phyloP scores from a whole-genome alignment of 495 filamentous ascomycete species.

The Trichocladium antarcticum region DNA sequence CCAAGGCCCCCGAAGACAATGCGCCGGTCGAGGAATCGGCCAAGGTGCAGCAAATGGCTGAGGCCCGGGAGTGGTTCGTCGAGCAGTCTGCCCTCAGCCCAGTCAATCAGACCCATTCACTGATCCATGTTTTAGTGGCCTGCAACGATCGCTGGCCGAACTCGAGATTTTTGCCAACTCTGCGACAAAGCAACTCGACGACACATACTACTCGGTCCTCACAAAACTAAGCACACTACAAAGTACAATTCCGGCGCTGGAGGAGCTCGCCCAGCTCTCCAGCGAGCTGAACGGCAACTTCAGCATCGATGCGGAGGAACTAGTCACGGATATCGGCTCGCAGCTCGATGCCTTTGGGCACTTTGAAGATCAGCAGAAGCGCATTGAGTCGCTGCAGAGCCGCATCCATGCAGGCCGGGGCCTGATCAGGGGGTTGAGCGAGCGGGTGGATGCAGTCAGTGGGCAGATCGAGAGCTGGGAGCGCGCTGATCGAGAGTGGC shows the following conservation, averaged over 20 bases:
- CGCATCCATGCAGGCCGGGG: constrained; percentile 53
- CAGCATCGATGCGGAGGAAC: constrained; percentile 44
- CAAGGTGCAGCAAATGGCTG: constrained; percentile 34
- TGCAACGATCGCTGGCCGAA: constrained; percentile 33
- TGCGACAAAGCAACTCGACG: constrained; percentile 65
- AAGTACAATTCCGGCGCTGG: constrained; percentile 54
- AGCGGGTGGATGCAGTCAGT: constrained; percentile 53
- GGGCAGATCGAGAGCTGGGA: constrained; percentile 61
- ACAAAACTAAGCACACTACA: constrained; percentile 64
- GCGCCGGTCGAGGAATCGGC: constrained; percentile 23
- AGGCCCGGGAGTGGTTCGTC: constrained; percentile 34
- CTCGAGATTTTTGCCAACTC: constrained; percentile 39
- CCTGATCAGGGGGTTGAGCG: constrained; percentile 52
- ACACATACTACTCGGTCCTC: constrained; percentile 74
- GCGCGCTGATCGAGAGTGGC: constrained; percentile 58
- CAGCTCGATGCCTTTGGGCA: constrained; percentile 56
- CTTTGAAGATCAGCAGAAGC: constrained; percentile 59
- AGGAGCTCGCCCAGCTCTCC: constrained; percentile 55
- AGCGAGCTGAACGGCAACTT: constrained; percentile 52
- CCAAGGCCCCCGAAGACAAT: constrained; percentile 19
- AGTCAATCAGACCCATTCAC: constrained; percentile 8
- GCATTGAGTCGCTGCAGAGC: constrained; percentile 52
- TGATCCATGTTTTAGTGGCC: constrained; percentile 20
- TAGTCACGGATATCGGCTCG: constrained; percentile 50
- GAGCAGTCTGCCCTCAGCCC: constrained; percentile 1